Evolutionary conservation across 371 early-diverging fungal genomes (phyloP).

Genomic region (Syncephalastrum sp.): DNA sequence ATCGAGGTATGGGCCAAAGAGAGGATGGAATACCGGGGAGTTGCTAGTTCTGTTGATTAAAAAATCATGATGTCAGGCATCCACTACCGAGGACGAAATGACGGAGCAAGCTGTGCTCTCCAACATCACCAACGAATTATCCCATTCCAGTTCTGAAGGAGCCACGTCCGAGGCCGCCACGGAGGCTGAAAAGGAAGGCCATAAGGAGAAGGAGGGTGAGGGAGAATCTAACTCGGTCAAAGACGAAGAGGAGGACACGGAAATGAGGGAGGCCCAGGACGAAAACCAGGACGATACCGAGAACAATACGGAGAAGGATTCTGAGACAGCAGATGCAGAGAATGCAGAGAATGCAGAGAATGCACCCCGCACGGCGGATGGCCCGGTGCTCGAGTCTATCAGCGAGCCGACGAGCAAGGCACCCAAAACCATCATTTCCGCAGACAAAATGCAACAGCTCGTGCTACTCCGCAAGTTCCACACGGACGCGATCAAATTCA

Average conservation of each 20-base stretch:
- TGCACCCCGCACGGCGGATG: neutral
- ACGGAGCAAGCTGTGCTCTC: too few relatives aligned
- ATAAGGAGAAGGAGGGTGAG: constrained; percentile 8
- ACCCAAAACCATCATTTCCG: constrained; percentile 26
- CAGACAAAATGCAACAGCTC: constrained; percentile 60
- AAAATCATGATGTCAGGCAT: too few relatives aligned
- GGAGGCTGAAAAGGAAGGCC: constrained; percentile 6
- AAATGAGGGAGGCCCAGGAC: constrained; percentile 13
- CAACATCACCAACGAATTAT: too few relatives aligned
- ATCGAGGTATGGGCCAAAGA: constrained; percentile 46
- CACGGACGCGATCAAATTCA: constrained; percentile 83
- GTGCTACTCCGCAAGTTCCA: constrained; percentile 76
- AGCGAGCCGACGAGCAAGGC: neutral
- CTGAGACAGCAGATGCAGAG: constrained; percentile 5
- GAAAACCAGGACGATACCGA: constrained; percentile 17
- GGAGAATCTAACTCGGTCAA: neutral
- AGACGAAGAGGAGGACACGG: constrained; percentile 17
- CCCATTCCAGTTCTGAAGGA: neutral
- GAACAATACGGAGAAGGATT: constrained; percentile 15
- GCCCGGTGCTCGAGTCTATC: neutral
- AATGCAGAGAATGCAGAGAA: constrained; percentile 12
- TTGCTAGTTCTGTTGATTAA: too few relatives aligned
- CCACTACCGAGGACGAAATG: too few relatives aligned
- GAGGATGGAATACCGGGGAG: too few relatives aligned
- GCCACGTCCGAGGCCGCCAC: neutral